Evolutionary conservation across 1,284 basidiomycete species (phyloP).

Genomic region (Ustanciosporium gigantosporum): DNA sequence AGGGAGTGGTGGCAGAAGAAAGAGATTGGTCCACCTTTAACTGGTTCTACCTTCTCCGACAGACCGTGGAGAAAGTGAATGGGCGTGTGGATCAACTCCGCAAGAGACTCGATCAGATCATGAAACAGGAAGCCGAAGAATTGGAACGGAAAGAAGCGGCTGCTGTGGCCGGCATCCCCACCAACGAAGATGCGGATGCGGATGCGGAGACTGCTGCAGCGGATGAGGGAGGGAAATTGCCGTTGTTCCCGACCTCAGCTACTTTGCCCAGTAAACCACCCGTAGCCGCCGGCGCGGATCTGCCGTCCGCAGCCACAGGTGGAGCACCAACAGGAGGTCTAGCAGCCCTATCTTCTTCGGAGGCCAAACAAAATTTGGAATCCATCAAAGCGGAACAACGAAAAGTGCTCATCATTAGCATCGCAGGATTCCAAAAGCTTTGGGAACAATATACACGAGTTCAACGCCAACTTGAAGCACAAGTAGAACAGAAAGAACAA

Average conservation of each 20-base stretch:
- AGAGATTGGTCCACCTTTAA: slow-evolving; percentile 55
- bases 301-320: neutral
- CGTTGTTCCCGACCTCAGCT: slow-evolving; percentile 39
- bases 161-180: slow-evolving; percentile 22
- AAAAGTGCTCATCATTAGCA: slow-evolving; percentile 48
- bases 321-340: neutral
- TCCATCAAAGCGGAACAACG: slow-evolving; percentile 56
- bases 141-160: slow-evolving; percentile 36
- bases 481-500: slow-evolving; percentile 1
- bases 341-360: slow-evolving; percentile 12
- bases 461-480: no score
- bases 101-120: slow-evolving; percentile 40
- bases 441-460: no score
- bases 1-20: neutral
- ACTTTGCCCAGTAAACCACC: slow-evolving; percentile 17
- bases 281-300: neutral
- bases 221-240: slow-evolving; percentile 16
- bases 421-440: slow-evolving; percentile 44
- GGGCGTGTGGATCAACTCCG: slow-evolving; percentile 57
- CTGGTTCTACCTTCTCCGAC: slow-evolving; percentile 47
- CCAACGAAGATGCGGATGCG: slow-evolving; percentile 2
- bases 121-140: slow-evolving; percentile 37
- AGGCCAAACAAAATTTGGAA: slow-evolving; percentile 41
- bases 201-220: neutral
- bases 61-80: slow-evolving; percentile 59